Evolutionary conservation across 1,284 basidiomycete genomes (phyloP), one percentile per base, ranked within the genome.

Genomic region (Erythrobasidium hasegawianum): DNA sequence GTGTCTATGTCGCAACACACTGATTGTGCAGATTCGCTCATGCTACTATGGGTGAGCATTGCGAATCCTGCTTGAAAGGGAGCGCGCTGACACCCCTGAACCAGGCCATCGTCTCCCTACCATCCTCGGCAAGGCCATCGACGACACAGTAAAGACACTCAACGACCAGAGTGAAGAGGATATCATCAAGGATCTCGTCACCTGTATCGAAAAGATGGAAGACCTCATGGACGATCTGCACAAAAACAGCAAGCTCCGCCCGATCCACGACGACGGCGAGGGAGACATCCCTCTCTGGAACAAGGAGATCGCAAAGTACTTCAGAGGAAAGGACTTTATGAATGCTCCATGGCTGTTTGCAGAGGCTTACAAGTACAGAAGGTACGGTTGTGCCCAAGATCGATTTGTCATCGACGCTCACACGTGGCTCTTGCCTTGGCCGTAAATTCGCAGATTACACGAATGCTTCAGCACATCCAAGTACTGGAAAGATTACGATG

Each of bases 221-320:
- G 72, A 74, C 33, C 71, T 80, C 41, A 79, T 79, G 78, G 75
- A 78, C 52, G 79, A 79, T 67, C 73, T 80, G 18, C 75, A 78
- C 52, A 72, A 72, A 57, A 80, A 80, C 71, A 66, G 71, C 71
- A 71, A 72, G 43, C 70, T 82, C 90, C 38, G 81, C 90, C 27
- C 90, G 88, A 61, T 92, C 75, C 80, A 91, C 53, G 94, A 97
- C 77, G 94, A 97, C 75, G 87, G 85, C 68, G 93, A 96, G 76
- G 94, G 87, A 27, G 94, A 97, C 74, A 87, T 97, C 41, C 87
- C 93, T 1, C 82, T 97, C 16, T 97, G 94, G 94, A 97, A 97
- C 81, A 96, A 97, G 76, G 89, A 90, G 77, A 92, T 93, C 58
- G 89, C 89, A 49, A 90, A 89, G 76, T 96, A 86, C 78, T 96